Evolutionary conservation across 1,284 basidiomycete genomes (phyloP), one percentile per base, ranked within the genome.

Genomic region (Coniophora puteana): DNA sequence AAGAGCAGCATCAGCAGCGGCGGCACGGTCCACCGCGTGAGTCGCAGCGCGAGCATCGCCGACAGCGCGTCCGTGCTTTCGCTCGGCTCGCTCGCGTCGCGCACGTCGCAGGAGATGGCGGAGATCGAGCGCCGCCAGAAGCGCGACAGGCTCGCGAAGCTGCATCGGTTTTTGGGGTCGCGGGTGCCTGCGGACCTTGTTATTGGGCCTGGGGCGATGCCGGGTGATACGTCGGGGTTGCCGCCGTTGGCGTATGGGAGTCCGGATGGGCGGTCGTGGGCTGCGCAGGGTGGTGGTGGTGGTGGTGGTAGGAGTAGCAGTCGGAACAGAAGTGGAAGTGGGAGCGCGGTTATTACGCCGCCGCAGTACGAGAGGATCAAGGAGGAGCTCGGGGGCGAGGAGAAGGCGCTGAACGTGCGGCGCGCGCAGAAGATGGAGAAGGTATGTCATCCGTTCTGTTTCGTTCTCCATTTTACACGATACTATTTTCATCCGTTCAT

Each of bases 401-500:
- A 89, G 55, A 87, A 86, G 63, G 81, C 83, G 12, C 72, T 83
- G 54, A 86, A 84, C 52, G 86, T 90, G 36, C 72, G 80, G 40
- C 66, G 87, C 36, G 87, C 86, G 23, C 69, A 81, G 52, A 90
- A 90, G 65, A 89, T 90, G 85, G 85, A 89, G 62, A 83, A 83
- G 78, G 86, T 85, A 43, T n/a, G n/a, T n/a, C n/a, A n/a, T n/a
- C n/a, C n/a, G n/a, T n/a, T n/a, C n/a, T n/a, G n/a, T n/a, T n/a
- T n/a, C n/a, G n/a, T n/a, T n/a, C n/a, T n/a, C n/a, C n/a, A n/a
- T n/a, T n/a, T n/a, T n/a, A n/a, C n/a, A n/a, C n/a, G n/a, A n/a
- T n/a, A n/a, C n/a, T n/a, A n/a, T n/a, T n/a, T n/a, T n/a, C n/a
- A n/a, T n/a, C n/a, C n/a, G n/a, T n/a, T n/a, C n/a, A n/a, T n/a